Evolutionary conservation across 306 rosid species (phyloP).

Genomic region (Pyrus bretschneideri): DNA sequence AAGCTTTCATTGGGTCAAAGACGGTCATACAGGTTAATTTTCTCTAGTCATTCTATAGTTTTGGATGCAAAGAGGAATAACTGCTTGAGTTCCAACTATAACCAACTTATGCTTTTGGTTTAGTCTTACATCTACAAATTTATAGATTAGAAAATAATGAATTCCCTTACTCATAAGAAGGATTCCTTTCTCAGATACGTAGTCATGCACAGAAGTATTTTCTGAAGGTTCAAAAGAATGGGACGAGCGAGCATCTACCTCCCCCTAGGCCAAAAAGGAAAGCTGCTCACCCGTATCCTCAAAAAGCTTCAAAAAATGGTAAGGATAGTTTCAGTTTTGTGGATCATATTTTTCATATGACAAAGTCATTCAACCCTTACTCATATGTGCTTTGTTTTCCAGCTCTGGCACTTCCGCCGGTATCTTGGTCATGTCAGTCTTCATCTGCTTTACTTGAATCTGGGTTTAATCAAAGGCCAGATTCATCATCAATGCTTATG

Average conservation of each 20-base stretch:
- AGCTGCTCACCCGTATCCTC: slow-evolving; percentile 96
- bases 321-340: neutral
- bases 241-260: slow-evolving; percentile 87
- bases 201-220: slow-evolving; percentile 98
- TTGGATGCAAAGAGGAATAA: neutral
- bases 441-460: slow-evolving; percentile 66
- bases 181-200: slow-evolving; percentile 51
- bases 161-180: neutral
- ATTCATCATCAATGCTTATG: slow-evolving; percentile 47
- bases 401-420: slow-evolving; percentile 46
- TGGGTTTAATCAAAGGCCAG: slow-evolving; percentile 43
- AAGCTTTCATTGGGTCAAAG: slow-evolving; percentile 93
- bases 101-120: neutral
- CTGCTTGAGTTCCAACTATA: neutral
- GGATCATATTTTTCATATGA: neutral
- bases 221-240: slow-evolving; percentile 89
- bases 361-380: slow-evolving; percentile 13
- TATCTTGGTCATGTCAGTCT: slow-evolving; percentile 59
- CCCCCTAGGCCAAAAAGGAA: slow-evolving; percentile 97
- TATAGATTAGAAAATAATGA: neutral
- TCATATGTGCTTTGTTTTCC: slow-evolving; percentile 25
- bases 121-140: neutral
- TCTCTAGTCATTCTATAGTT: neutral
- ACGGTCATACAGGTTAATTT: slow-evolving; percentile 84
- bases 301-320: slow-evolving; percentile 90